Evolutionary conservation across 163 green algal genomes (phyloP), one percentile per base, ranked within the genome.

Genomic region (Smithsoniella earleae): DNA sequence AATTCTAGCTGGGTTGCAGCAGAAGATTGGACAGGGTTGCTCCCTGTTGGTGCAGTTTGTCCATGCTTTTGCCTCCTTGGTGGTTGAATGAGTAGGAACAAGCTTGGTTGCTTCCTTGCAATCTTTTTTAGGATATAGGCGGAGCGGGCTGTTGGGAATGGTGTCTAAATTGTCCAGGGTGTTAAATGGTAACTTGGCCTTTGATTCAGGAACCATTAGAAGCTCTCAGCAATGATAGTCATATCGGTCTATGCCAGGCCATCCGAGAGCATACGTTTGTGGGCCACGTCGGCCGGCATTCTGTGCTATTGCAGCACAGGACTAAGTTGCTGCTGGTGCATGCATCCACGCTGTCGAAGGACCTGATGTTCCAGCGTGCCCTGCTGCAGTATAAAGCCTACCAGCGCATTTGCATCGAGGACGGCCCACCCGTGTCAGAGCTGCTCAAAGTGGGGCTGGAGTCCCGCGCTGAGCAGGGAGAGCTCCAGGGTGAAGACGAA

Each of bases 281-380:
- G 27, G 58, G 58, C n/a, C 58, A 69, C 20, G 27, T 69, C 69
- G 30, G 79, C 84, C 28, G 30, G 73, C 55, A 77, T 37, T 8
- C 36, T 77, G 66, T 78, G 36, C 64, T 96, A 63, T 62, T 95
- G 69, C 91, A 98, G 83, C 80, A 91, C 74, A 79, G 82, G 36
- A 97, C 92, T 5, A 79, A 85, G 49, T 85, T 98, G 36, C 96
- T 93, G 77, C 80, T 97, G 8, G 69, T 91, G 2, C 81, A 96
- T 74, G 52, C 90, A 6, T 22, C 64, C 2, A 36, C 62, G 1
- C 63, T 95, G 13, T 85, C 79, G n/a, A 27, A 74, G 8, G 87
- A 95, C 72, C 78, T 95, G 63, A 84, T 86, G 55, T 89, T 87
- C 72, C 84, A 90, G 84, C 79, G 82, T 66, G 76, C 77, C 36